Evolutionary conservation across 805 yeast species (phyloP).

Genomic region (Metschnikowia continentalis): DNA sequence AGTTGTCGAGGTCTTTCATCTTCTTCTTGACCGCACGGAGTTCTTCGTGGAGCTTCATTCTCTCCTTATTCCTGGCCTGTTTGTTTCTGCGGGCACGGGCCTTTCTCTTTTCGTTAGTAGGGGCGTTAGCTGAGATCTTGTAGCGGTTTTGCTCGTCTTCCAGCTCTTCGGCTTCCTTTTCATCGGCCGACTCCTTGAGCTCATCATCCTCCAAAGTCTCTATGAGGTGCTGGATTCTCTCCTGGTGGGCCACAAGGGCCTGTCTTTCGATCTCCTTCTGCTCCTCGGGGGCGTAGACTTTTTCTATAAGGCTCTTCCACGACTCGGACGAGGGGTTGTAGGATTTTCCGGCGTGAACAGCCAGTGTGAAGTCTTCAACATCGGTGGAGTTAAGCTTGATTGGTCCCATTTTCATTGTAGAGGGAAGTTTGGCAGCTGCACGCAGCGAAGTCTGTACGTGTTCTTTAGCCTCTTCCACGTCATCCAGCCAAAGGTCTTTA

Average conservation of each 20-base stretch:
- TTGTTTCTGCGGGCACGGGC: constrained; percentile 74
- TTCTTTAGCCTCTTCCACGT: constrained; percentile 13
- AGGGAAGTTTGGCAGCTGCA: constrained; percentile 48
- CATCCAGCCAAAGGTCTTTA: constrained; percentile 71
- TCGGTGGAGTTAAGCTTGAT: constrained; percentile 45
- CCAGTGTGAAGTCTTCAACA: constrained; percentile 21
- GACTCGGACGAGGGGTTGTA: constrained; percentile 84
- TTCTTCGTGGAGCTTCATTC: constrained; percentile 50
- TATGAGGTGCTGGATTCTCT: constrained; percentile 61
- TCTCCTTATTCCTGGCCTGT: constrained; percentile 59
- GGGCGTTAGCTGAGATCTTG: constrained; percentile 66
- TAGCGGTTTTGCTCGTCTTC: constrained; percentile 31
- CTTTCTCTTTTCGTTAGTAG: constrained; percentile 65
- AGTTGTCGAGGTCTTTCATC: constrained; percentile 50
- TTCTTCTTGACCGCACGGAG: constrained; percentile 57
- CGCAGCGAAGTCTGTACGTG: constrained; percentile 18
- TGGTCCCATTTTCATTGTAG: constrained; percentile 51
- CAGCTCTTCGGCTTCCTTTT: constrained; percentile 34
- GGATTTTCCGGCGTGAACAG: constrained; percentile 83
- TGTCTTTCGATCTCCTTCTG: constrained; percentile 61
- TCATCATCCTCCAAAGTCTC: constrained; percentile 58
- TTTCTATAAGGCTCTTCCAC: constrained; percentile 70
- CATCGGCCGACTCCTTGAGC: constrained; percentile 29
- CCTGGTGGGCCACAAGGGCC: constrained; percentile 58
- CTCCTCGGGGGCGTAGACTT: constrained; percentile 64